Percentiles rank a stretch among this genome's conserved stretches.
phyloP scores from a whole-genome alignment of 2,329 filamentous ascomycete genomes.

The Trichoderma oligosporum region DNA sequence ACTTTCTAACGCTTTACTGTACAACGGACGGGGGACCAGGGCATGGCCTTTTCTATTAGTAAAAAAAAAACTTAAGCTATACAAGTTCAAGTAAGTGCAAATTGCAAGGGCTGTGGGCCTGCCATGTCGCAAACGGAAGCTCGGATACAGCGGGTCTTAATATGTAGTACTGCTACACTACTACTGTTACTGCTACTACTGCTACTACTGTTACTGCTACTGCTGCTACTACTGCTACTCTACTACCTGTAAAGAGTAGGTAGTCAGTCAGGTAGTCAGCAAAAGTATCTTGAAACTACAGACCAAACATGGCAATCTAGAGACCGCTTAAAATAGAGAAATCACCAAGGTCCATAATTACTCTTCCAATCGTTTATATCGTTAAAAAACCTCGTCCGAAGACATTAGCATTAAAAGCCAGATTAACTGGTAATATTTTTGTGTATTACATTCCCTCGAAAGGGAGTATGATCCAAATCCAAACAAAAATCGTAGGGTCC shows the following conservation, averaged over 20 bases:
- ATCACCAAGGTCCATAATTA: too few relatives aligned
- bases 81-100: too few relatives aligned
- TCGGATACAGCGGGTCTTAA: constrained; percentile 7
- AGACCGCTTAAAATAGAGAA: too few relatives aligned
- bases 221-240: too few relatives aligned
- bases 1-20: not conserved
- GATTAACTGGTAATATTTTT: constrained; percentile 24
- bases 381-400: constrained; percentile 7
- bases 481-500: constrained; percentile 15
- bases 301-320: too few relatives aligned
- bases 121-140: constrained; percentile 12
- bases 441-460: constrained; percentile 20
- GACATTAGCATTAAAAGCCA: constrained; percentile 26
- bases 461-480: constrained; percentile 17
- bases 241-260: too few relatives aligned
- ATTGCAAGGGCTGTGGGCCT: not conserved
- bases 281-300: too few relatives aligned
- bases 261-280: too few relatives aligned
- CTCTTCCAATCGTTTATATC: too few relatives aligned
- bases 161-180: not conserved
- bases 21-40: not conserved
- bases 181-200: too few relatives aligned
- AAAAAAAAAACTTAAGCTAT: too few relatives aligned
- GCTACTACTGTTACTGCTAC: not conserved
- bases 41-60: constrained; percentile 8